Evolutionary conservation across 768 basidiomycete species (phyloP), one percentile per base, ranked within the genome.

Genomic region (Cubamyces lactineus): DNA sequence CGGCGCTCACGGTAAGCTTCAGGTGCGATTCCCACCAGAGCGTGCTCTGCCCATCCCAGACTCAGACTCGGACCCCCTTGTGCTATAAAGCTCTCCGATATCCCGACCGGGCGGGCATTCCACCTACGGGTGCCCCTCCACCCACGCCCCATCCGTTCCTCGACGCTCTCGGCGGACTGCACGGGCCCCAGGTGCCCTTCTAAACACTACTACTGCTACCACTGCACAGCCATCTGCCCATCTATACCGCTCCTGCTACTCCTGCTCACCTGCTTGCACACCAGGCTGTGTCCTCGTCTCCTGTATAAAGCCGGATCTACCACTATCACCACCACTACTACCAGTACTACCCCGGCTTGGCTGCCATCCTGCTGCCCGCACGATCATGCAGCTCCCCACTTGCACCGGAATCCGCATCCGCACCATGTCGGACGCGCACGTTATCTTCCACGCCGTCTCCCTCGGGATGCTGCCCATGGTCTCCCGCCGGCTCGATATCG

Each of bases 401-500:
- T 87, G 86, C 75, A 79, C 79, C 24, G 78, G 77, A 56, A 79
- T 89, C 58, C 87, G 85, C 63, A 82, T 92, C 62, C 78, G 86
- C 66, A 82, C 83, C 24, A 80, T 86, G 23, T 73, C 78, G 15
- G 91, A 92, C 69, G 89, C 91, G 2, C 86, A 87, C 64, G 75
- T 84, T 65, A 84, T 92, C 71, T 90, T 92, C 73, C 87, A 91
- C 68, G 90, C 84, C 34, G 91, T 92, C 28, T 75, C 78, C 8
- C 76, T 82, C 8, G 74, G 79, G 11, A 71, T 83, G 1, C 78
- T 89, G 16, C 86, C 84, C 30, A 89, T 91, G 77, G 84, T 92
- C 52, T 76, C 84, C 24, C 83, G 88, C 58, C 84, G 91, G 42
- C 79, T 93, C 53, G 88, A 90, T 75, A 84, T 86, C 16, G 89